Percentiles rank a stretch among this genome's conserved stretches.
These are phyloP conservation scores for Leccinellum albellum DNA, from an alignment of 768 basidiomycete species.

Conservation along the genomic window DNA sequence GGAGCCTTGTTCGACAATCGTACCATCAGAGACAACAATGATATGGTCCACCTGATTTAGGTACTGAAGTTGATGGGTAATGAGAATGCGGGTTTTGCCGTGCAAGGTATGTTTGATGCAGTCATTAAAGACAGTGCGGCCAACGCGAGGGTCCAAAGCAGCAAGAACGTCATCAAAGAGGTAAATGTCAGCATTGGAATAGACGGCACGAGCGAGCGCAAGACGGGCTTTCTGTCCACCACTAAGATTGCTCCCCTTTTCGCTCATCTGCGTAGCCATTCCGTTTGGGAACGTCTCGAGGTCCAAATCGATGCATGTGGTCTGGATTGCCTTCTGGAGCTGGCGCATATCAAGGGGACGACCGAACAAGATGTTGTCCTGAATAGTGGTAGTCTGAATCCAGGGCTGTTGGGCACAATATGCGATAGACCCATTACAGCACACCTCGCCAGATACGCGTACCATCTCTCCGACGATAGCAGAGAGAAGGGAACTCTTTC, in stretches of 20 bases:
- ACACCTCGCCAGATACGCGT: slow-evolving; percentile 23
- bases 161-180: slow-evolving; percentile 47
- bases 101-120: slow-evolving; percentile 22
- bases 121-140: slow-evolving; percentile 31
- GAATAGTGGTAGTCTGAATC: slow-evolving; percentile 29
- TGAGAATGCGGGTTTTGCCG: slow-evolving; percentile 27
- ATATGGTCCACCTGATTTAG: slow-evolving; percentile 40
- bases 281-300: slow-evolving; percentile 28
- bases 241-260: slow-evolving; percentile 42
- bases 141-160: slow-evolving; percentile 45
- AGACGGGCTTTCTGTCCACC: slow-evolving; percentile 52
- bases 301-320: slow-evolving; percentile 28
- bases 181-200: slow-evolving; percentile 39
- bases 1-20: slow-evolving; percentile 42
- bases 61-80: slow-evolving; percentile 31
- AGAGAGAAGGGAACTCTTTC: slow-evolving; percentile 29
- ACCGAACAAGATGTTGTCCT: slow-evolving; percentile 31
- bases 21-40: slow-evolving; percentile 44
- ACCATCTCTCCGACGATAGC: slow-evolving; percentile 31
- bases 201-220: slow-evolving; percentile 44
- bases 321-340: slow-evolving; percentile 26
- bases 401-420: slow-evolving; percentile 34
- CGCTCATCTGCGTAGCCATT: slow-evolving; percentile 43
- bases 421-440: slow-evolving; percentile 24
- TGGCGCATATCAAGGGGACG: slow-evolving; percentile 24